phyloP scores from a whole-genome alignment of 2,329 filamentous ascomycete genomes.

The Grosmannia clavigera region DNA sequence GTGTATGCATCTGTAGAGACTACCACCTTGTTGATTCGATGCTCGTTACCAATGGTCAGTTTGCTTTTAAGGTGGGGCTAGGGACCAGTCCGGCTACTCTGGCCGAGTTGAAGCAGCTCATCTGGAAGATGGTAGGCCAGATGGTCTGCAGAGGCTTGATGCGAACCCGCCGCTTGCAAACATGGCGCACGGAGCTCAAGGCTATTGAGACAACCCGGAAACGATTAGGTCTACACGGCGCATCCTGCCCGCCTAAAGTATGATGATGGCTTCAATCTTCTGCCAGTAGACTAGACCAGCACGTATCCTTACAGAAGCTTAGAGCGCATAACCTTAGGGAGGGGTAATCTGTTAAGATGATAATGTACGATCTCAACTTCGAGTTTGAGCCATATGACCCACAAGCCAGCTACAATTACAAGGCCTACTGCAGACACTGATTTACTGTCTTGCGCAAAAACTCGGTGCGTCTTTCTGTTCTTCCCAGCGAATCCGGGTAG shows the following conservation, averaged over 20 bases:
- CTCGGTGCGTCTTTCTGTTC: too few relatives aligned
- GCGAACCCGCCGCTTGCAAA: background rate
- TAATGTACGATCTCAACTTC: slow-evolving; percentile 1
- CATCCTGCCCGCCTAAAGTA: background rate
- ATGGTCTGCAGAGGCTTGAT: background rate
- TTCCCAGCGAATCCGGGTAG: too few relatives aligned
- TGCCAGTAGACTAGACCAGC: background rate
- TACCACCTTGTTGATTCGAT: background rate
- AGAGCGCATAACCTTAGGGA: background rate
- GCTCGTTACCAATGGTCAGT: background rate
- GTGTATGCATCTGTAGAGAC: background rate
- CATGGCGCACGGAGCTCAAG: background rate
- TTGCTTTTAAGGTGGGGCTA: background rate
- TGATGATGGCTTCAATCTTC: background rate
- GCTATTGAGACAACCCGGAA: background rate
- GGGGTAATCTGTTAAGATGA: background rate
- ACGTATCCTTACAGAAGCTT: background rate
- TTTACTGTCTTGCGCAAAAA: too few relatives aligned
- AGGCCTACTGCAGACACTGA: background rate
- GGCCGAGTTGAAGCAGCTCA: background rate
- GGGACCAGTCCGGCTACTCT: background rate
- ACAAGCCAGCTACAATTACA: too few relatives aligned
- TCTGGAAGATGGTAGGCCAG: background rate
- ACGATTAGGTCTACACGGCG: background rate
- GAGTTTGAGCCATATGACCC: background rate